Base-by-base conservation (phyloP, 495 filamentous ascomycete genomes). In the Xylaria intraflava region DNA sequence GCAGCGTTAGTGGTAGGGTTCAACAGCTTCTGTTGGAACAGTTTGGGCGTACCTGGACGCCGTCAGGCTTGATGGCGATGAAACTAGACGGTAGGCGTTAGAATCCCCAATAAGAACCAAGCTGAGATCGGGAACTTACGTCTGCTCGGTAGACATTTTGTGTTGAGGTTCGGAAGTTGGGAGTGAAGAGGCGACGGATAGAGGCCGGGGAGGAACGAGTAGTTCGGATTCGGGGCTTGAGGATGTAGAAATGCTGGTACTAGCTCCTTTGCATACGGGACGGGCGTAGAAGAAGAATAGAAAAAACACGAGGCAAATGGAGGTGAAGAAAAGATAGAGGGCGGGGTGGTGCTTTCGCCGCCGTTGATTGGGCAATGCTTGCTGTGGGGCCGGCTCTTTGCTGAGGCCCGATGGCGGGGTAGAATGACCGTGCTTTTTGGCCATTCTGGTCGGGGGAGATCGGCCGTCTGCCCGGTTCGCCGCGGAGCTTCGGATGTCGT, bases 11-110 rank as follows among this genome's bases (percentile, higher is more conserved):
- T 6, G 30, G 9, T 45, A 39, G 53, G 33, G 5, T 57, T 41
- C 42, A 46, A 16, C 42, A 43, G 33, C 26, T 16, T 46, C 53
- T 20, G 46, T 39, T 43, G 52, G 41, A 3, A 40, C 49, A 12
- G 27, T 48, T 51, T 35, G 49, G 49, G 36, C 55, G 58, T 85
- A 95, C 90, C 84, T 96, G 93, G 79, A 98, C 93, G 74, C 93
- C 93, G 77, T 96, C 91, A 67, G 91, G 91, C 88, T 96, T 96
- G 83, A 96, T 86, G 67, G 91, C 91, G 82, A 96, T 95, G 86
- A 96, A 96, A 75, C 90, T 96, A 65, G 56, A 58, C 53, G 65
- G 46, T 56, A 55, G 86, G 69, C 83, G 81, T 72, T 60, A 59
- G 69, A 16, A 38, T 3, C 4, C 4, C 35, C 59, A 69, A 58